Conservation (phyloP, 2,329 filamentous ascomycete genomes). For the Trichoderma lentiforme region DNA sequence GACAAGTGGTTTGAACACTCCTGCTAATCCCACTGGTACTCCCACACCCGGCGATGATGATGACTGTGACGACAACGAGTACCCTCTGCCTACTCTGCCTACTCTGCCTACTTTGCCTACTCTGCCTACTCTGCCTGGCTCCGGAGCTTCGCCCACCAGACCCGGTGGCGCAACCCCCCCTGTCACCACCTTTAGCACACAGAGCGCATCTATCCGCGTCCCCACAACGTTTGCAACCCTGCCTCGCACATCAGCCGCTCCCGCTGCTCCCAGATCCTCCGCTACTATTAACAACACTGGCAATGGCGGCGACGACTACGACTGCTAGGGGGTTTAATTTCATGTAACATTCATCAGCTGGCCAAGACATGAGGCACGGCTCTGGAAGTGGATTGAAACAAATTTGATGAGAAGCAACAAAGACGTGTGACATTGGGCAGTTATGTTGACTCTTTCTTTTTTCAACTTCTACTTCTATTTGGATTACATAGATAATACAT, state of each 20-base stretch:
- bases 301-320: background rate
- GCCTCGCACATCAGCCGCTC: background rate
- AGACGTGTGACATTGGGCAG: background rate
- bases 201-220: background rate
- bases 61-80: background rate
- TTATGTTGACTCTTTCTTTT: background rate
- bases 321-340: background rate
- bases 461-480: background rate
- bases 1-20: background rate
- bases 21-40: background rate
- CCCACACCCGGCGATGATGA: background rate
- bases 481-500: conserved; percentile 12
- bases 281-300: background rate
- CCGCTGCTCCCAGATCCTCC: conserved; percentile 6
- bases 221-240: conserved; percentile 15
- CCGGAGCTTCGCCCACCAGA: background rate
- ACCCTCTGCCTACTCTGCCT: background rate
- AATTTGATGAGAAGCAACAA: background rate
- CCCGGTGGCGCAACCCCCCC: background rate
- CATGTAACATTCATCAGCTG: background rate
- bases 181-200: background rate
- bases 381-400: background rate
- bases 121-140: background rate
- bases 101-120: background rate
- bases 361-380: background rate